These are phyloP conservation scores for Nectriaceae sp. DNA, from an alignment of 2,329 filamentous ascomycete species.

Conservation along the genomic window DNA sequence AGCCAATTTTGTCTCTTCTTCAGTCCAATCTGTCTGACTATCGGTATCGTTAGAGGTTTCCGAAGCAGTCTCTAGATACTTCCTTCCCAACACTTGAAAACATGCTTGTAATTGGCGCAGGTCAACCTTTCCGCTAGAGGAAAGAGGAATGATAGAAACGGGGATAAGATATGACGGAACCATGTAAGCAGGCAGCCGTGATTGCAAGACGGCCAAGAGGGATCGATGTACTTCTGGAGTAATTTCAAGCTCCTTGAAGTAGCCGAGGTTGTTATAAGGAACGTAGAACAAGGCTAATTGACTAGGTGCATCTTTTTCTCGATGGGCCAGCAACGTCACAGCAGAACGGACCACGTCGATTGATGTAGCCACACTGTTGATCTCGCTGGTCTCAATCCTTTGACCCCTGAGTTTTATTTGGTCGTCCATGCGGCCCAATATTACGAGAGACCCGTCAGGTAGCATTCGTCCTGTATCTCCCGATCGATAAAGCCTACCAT, in stretches of 20 bases:
- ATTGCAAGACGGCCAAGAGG: conserved; percentile 57
- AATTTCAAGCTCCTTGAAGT: conserved; percentile 41
- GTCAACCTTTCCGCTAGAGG: conserved; percentile 75
- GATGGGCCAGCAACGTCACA: conserved; percentile 59
- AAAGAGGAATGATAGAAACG: conserved; percentile 69
- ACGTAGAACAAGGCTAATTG: conserved; percentile 73
- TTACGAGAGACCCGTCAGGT: conserved; percentile 72
- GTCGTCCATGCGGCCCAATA: conserved; percentile 73
- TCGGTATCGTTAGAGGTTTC: conserved; percentile 28
- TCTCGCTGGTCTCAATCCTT: conserved; percentile 76
- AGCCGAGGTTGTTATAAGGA: conserved; percentile 30
- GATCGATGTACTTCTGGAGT: conserved; percentile 36
- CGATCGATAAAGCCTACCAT: conserved; percentile 77
- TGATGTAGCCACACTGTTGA: conserved; percentile 63
- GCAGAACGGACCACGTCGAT: conserved; percentile 59
- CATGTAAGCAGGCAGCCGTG: conserved; percentile 73
- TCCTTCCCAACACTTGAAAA: conserved; percentile 48
- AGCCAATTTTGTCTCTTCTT: conserved; percentile 58
- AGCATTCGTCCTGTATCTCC: conserved; percentile 83
- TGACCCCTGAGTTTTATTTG: conserved; percentile 84
- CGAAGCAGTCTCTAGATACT: conserved; percentile 43
- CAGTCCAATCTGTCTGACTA: conserved; percentile 48
- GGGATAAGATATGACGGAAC: conserved; percentile 74
- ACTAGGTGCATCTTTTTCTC: conserved; percentile 40
- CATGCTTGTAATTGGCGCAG: conserved; percentile 50